Conservation (phyloP, 2,329 filamentous ascomycete species). For the Chaetothyriales sp. region DNA sequence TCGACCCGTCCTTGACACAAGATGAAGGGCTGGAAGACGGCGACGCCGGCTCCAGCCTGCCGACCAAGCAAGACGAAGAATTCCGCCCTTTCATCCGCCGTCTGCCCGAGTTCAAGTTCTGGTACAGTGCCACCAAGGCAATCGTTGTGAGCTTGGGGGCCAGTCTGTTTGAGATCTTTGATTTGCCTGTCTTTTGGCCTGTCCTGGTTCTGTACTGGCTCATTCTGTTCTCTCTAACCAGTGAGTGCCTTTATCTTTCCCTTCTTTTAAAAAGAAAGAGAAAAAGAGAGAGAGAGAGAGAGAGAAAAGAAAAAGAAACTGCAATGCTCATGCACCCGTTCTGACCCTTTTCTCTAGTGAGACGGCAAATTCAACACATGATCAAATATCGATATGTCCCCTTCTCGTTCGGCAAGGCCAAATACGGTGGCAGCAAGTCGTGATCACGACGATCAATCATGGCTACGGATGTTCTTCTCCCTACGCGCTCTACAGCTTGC, state of each 20-base stretch:
- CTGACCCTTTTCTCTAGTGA: slow-evolving; percentile 46
- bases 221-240: slow-evolving; percentile 88
- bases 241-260: slow-evolving; percentile 39
- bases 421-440: slow-evolving; percentile 37
- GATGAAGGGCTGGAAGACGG: slow-evolving; percentile 97
- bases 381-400: slow-evolving; percentile 99
- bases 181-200: slow-evolving; percentile 97
- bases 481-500: not conserved
- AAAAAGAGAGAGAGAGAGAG: not conserved
- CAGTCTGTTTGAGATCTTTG: slow-evolving; percentile 87
- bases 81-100: slow-evolving; percentile 94
- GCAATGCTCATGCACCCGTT: no score
- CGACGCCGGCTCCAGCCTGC: slow-evolving; percentile 55
- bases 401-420: slow-evolving; percentile 79
- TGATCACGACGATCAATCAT: not conserved
- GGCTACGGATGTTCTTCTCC: not conserved
- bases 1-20: slow-evolving; percentile 88
- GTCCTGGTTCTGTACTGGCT: slow-evolving; percentile 98
- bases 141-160: slow-evolving; percentile 70
- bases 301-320: slow-evolving; percentile 2
- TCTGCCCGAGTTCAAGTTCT: slow-evolving; percentile 98
- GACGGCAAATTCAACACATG: slow-evolving; percentile 99
- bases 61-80: slow-evolving; percentile 92
- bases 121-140: slow-evolving; percentile 86
- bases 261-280: slow-evolving; percentile 5